Base-by-base conservation (phyloP, 805 yeast genomes). In the Candida sphagnicola region DNA sequence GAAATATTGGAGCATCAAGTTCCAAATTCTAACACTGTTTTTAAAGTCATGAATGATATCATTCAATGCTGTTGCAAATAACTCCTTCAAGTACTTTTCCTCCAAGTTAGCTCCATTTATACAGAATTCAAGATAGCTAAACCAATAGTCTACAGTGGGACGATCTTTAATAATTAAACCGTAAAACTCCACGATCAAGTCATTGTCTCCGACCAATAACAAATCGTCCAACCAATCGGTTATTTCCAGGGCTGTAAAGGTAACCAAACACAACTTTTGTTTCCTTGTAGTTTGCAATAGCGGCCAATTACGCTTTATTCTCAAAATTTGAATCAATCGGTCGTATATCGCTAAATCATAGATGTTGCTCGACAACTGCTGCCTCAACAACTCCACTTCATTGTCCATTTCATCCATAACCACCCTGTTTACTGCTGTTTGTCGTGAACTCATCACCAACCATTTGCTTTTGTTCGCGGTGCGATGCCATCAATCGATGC, bases 21-120 rank as follows among this genome's bases (percentile, higher is more conserved):
- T 32, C 57, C 67, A 61, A 2, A 64, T 35, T 5, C 17, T 23
- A 18, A 47, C 35, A 28, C 59, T 43, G 6, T 47, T 37, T 4
- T 24, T 29, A 34, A 48, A 65, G 39, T 66, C 72, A 34, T 51
- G 36, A 5, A 46, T 52, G 2, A 54, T 50, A 14, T 50, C 51
- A 2, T 45, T 31, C 33, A 61, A 44, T 8, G 65, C 60, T 6
- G 37, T 24, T 8, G 47, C 34, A 13, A 56, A 46, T 4, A 51
- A 31, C 2, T 37, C 37, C 13, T 44, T 32, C 4, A 49, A 31
- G 12, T 38, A 34, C 2, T 21, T 17, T 15, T 42, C 40, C 13
- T 29, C 35, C 4, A 34, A 31, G n/a, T 23, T 29, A 13, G 24
- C 33, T 13, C 21, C 29, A 19, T 28, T 34, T 31, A 24, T 38